Conservation (phyloP, 1,284 basidiomycete genomes). For the Mycena citricolor region DNA sequence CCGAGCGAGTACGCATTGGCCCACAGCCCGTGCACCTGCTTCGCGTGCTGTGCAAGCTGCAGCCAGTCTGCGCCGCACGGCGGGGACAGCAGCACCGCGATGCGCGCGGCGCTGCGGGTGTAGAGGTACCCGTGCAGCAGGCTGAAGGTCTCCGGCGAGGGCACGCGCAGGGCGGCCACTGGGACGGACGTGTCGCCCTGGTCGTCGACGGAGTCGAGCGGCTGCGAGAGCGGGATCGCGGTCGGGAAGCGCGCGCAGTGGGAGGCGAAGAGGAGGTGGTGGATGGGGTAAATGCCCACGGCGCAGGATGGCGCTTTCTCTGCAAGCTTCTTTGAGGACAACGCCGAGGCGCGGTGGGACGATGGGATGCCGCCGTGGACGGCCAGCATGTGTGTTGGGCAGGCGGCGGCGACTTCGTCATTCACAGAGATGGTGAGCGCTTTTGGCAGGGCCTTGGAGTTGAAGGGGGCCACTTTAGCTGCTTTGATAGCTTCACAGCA, state of each 20-base stretch:
- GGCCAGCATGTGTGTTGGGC: slow-evolving; percentile 58
- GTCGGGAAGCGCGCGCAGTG: slow-evolving; percentile 54
- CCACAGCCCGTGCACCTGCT: slow-evolving; percentile 56
- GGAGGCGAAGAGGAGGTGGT: slow-evolving; percentile 54
- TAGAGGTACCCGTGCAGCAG: slow-evolving; percentile 52
- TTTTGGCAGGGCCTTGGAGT: slow-evolving; percentile 44
- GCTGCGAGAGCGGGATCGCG: slow-evolving; percentile 29
- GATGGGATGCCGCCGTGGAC: slow-evolving; percentile 39
- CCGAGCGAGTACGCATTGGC: slow-evolving; percentile 60
- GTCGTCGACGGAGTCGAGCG: slow-evolving; percentile 26
- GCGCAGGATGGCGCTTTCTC: slow-evolving; percentile 26
- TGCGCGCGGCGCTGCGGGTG: slow-evolving; percentile 41
- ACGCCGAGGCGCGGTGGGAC: slow-evolving; percentile 26
- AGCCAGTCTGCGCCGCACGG: slow-evolving; percentile 26
- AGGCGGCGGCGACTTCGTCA: slow-evolving; percentile 32
- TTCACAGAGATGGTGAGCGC: slow-evolving; percentile 38
- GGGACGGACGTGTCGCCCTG: slow-evolving; percentile 37
- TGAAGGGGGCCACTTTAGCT: slow-evolving; percentile 34
- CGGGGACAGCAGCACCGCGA: slow-evolving; percentile 42
- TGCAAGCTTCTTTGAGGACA: slow-evolving; percentile 26
- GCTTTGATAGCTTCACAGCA: neutral
- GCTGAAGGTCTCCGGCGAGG: slow-evolving; percentile 49
- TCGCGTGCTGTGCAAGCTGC: slow-evolving; percentile 32
- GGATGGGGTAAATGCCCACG: slow-evolving; percentile 53
- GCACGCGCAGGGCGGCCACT: slow-evolving; percentile 48